Evolutionary conservation across 768 basidiomycete genomes (phyloP).

Genomic region (Rhodotorula diobovata): DNA sequence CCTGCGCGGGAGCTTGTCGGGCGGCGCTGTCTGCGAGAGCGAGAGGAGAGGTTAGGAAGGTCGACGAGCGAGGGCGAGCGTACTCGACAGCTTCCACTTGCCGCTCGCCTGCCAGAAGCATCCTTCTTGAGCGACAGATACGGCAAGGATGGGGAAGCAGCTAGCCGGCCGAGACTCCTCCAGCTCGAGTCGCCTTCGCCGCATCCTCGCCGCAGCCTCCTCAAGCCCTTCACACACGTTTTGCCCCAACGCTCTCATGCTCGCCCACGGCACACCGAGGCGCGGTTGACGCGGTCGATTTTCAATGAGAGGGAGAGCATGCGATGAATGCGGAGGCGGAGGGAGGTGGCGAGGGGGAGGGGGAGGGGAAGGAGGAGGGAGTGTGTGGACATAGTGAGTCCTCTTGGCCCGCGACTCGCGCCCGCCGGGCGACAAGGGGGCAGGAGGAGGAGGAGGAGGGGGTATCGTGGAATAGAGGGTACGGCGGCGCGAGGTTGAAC

Average conservation of each 20-base stretch:
- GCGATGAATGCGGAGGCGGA: background rate
- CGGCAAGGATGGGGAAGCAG: too few relatives aligned
- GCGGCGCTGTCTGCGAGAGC: background rate
- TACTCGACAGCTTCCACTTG: constrained; percentile 13
- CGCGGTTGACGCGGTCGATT: constrained; percentile 12
- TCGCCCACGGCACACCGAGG: background rate
- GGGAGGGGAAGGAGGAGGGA: background rate
- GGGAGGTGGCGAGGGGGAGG: background rate
- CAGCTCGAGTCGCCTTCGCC: too few relatives aligned
- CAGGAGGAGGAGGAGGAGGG: background rate
- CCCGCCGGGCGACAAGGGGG: too few relatives aligned
- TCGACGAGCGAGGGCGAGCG: background rate
- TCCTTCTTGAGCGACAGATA: too few relatives aligned
- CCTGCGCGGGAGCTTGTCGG: background rate
- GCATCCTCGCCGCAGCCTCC: too few relatives aligned
- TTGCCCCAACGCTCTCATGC: too few relatives aligned
- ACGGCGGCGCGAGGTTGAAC: constrained; percentile 4
- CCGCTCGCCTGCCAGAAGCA: too few relatives aligned
- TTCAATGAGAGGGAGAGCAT: background rate
- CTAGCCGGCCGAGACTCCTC: too few relatives aligned
- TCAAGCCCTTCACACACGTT: too few relatives aligned
- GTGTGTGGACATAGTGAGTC: too few relatives aligned
- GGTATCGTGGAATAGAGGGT: background rate
- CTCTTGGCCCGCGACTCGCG: too few relatives aligned
- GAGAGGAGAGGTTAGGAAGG: background rate